These are phyloP conservation scores for Psilocybe subaeruginosa DNA, from an alignment of 768 basidiomycete genomes.

Conservation along the genomic window DNA sequence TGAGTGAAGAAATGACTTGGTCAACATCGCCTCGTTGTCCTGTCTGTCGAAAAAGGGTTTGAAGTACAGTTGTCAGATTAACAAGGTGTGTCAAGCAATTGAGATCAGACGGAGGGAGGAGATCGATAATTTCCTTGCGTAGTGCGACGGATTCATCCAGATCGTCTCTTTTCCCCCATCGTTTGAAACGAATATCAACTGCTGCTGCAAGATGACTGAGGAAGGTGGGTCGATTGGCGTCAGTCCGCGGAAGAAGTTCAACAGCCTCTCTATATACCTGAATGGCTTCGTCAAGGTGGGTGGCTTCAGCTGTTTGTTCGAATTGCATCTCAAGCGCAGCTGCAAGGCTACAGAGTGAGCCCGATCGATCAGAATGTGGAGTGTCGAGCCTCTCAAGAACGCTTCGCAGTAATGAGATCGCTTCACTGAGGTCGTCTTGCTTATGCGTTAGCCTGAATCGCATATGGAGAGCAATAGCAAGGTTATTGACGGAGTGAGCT, in stretches of 20 bases:
- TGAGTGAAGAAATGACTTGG: background rate
- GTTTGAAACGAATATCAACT: background rate
- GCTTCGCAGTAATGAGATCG: background rate
- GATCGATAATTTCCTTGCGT: background rate
- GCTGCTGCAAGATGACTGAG: slow-evolving; percentile 2
- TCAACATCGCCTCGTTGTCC: background rate
- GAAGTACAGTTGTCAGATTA: background rate
- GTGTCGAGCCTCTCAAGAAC: background rate
- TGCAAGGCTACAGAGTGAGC: slow-evolving; percentile 7
- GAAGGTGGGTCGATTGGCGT: background rate
- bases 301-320: background rate
- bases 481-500: background rate
- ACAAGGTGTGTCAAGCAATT: background rate
- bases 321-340: background rate
- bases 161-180: background rate
- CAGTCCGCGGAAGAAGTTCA: background rate
- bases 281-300: background rate
- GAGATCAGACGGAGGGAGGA: background rate
- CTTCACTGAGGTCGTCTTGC: background rate
- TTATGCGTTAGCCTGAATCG: background rate
- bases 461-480: background rate
- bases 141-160: background rate
- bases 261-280: background rate
- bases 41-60: background rate
- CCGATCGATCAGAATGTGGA: background rate